Percentiles rank a stretch among this genome's conserved stretches.
These are phyloP conservation scores for Trichosporon sp. DNA, from an alignment of 1,284 basidiomycete genomes.

Conservation along the genomic window DNA sequence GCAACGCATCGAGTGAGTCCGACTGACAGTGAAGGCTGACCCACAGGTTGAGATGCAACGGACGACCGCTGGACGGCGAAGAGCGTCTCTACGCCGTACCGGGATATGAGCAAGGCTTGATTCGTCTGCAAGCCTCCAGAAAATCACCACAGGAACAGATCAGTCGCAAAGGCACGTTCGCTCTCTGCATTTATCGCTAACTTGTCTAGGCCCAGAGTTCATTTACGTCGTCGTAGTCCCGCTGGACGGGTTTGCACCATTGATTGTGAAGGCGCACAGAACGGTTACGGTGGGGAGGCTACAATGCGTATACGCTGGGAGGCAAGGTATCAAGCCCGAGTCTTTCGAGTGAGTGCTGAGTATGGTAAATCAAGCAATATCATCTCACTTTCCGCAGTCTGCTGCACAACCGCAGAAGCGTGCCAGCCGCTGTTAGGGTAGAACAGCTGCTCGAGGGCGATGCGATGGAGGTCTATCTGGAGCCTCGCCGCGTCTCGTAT, in stretches of 20 bases:
- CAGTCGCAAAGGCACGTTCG: too few relatives aligned
- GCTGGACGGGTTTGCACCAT: neutral
- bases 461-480: neutral
- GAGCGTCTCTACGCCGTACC: neutral
- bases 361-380: neutral
- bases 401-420: neutral
- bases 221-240: neutral
- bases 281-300: neutral
- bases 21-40: neutral
- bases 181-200: too few relatives aligned
- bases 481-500: neutral
- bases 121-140: neutral
- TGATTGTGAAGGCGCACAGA: neutral
- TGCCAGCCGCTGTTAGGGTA: neutral
- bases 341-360: neutral
- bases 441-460: neutral
- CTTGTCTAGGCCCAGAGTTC: neutral
- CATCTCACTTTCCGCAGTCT: neutral
- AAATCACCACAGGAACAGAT: neutral
- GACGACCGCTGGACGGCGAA: neutral
- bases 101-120: neutral
- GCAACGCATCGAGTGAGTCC: neutral
- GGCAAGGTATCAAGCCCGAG: neutral
- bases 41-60: neutral
- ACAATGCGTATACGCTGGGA: neutral